phyloP scores from a whole-genome alignment of 176 grass and related monocot genomes.

The Hsuehochloa calcarea region DNA sequence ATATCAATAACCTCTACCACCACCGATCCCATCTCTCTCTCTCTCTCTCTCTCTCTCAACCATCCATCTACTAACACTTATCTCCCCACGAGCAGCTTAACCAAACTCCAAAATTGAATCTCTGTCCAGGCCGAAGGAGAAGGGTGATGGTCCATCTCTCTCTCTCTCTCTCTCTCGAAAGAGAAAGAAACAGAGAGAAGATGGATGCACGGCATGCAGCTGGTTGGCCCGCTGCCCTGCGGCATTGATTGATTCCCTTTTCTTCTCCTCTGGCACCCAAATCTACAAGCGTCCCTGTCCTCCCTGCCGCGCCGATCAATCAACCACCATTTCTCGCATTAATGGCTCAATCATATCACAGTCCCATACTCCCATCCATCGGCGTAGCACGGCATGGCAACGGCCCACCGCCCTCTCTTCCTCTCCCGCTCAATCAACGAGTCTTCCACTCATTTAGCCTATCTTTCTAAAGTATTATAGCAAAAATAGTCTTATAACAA shows the following conservation, averaged over 20 bases:
- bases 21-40: background rate
- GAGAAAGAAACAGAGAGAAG: background rate
- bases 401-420: background rate
- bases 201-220: background rate
- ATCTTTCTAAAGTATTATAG: too few species aligned
- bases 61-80: background rate
- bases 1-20: background rate
- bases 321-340: conserved; percentile 77
- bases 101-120: background rate
- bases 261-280: conserved; percentile 38
- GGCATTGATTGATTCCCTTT: background rate
- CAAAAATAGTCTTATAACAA: too few species aligned
- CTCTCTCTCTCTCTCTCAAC: background rate
- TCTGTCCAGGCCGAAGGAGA: background rate
- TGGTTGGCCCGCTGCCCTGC: background rate
- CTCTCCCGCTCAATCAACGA: too few species aligned
- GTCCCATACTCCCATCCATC: background rate
- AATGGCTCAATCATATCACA: conserved; percentile 48
- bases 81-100: background rate
- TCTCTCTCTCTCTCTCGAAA: background rate
- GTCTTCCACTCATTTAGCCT: too few species aligned
- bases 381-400: background rate
- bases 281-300: conserved; percentile 35
- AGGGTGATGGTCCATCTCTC: background rate
- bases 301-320: conserved; percentile 17